A percentile compares a stretch with the other conserved stretches of the same genome.
Evolutionary conservation across 164 flowering plant species (phyloP).

Genomic region (Tinospora cordifolia): DNA sequence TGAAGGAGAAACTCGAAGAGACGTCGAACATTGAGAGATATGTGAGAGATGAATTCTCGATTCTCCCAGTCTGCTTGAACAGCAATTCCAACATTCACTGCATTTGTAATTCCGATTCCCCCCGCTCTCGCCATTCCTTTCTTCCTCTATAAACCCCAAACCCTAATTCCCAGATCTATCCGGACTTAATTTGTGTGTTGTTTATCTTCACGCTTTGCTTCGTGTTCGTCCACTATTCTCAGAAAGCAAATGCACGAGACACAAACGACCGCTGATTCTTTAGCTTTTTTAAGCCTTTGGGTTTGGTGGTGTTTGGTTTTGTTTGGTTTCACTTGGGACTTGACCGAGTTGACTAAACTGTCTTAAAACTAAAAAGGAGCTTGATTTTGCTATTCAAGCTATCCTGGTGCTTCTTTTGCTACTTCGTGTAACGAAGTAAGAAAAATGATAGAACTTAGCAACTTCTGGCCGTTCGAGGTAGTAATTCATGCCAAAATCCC

Average conservation of each 20-base stretch:
- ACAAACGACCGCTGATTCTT: too few species aligned
- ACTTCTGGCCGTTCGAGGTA: too few species aligned
- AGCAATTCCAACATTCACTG: slow-evolving; percentile 36
- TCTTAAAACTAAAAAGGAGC: neutral
- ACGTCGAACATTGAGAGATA: slow-evolving; percentile 75
- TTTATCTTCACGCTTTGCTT: too few species aligned
- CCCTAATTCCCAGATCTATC: neutral
- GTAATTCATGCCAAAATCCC: too few species aligned
- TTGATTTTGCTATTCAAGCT: neutral
- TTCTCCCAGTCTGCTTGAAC: slow-evolving; percentile 95
- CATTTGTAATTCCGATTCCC: slow-evolving; percentile 18
- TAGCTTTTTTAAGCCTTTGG: too few species aligned
- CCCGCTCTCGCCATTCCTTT: slow-evolving; percentile 16
- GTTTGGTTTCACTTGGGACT: neutral
- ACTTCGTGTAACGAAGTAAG: too few species aligned
- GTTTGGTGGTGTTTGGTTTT: neutral
- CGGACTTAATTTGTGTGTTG: neutral
- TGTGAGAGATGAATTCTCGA: slow-evolving; percentile 76
- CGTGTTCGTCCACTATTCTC: neutral
- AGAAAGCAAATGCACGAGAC: neutral
- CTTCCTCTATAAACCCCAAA: neutral
- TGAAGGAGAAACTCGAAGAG: slow-evolving; percentile 81
- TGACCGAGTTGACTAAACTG: slow-evolving; percentile 3
- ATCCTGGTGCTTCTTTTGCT: too few species aligned
- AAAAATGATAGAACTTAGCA: too few species aligned